Evolutionary conservation across 2,329 filamentous ascomycete genomes (phyloP).

Genomic region (Ascocoryne sarcoides): DNA sequence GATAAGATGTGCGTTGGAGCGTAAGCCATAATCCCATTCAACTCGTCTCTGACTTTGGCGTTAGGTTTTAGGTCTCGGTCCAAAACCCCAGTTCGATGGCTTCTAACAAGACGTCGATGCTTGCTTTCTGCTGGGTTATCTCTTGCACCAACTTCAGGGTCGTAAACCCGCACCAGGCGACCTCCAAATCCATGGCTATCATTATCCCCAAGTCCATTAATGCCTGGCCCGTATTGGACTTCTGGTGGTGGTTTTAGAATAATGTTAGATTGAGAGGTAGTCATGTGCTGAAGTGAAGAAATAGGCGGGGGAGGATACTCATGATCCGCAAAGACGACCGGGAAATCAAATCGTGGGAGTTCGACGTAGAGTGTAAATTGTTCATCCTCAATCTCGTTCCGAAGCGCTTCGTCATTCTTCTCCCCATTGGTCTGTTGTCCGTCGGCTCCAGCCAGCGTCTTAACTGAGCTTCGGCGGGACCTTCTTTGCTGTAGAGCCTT

Average conservation of each 20-base stretch:
- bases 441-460: conserved; percentile 25
- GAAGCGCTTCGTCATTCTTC: conserved; percentile 32
- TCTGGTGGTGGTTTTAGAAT: conserved; percentile 75
- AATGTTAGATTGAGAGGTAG: conserved; percentile 56
- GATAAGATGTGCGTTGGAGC: conserved; percentile 83
- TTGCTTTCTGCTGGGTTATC: conserved; percentile 96
- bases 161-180: conserved; percentile 76
- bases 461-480: conserved; percentile 26
- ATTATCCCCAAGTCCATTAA: conserved; percentile 56
- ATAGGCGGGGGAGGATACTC: conserved; percentile 83
- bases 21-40: conserved; percentile 86
- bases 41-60: conserved; percentile 85
- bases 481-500: conserved; percentile 46
- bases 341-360: conserved; percentile 89
- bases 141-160: conserved; percentile 79
- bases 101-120: conserved; percentile 83
- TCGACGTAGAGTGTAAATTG: conserved; percentile 84
- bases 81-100: conserved; percentile 80
- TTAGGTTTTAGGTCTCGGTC: conserved; percentile 96
- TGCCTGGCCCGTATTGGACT: conserved; percentile 83
- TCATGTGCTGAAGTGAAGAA: conserved; percentile 60
- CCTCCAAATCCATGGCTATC: conserved; percentile 39
- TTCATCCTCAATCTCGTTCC: conserved; percentile 35
- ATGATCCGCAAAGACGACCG: conserved; percentile 88
- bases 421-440: conserved; percentile 28